These are phyloP conservation scores for Fraxinus greggii DNA, from an alignment of 305 asterid genomes.

Conservation along the genomic window DNA sequence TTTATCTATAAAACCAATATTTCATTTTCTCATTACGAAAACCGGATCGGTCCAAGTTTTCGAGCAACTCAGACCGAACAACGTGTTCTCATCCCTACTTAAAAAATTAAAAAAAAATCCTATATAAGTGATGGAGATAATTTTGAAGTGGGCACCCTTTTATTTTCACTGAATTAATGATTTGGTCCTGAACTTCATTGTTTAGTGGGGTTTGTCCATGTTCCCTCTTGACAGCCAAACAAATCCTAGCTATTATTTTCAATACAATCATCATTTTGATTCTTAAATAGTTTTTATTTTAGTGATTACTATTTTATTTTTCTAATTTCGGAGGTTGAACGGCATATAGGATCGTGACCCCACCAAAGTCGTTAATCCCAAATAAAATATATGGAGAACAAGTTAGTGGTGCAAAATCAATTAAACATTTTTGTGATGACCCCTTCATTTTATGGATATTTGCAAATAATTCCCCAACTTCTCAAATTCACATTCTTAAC, in stretches of 20 bases:
- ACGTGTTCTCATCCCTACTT: neutral
- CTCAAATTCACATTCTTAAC: neutral
- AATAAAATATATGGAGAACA: neutral
- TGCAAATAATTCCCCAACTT: neutral
- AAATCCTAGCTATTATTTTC: neutral
- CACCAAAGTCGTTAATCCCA: neutral
- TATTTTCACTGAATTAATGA: constrained; percentile 14
- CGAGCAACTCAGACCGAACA: neutral
- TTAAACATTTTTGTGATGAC: neutral
- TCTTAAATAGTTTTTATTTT: neutral
- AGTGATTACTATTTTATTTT: neutral
- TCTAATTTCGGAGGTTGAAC: neutral
- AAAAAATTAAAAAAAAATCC: neutral
- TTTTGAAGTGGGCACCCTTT: neutral
- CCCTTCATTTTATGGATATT: neutral
- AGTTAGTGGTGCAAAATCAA: neutral
- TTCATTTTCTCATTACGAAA: too few species aligned
- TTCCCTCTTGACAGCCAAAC: constrained; percentile 14
- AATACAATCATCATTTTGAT: neutral
- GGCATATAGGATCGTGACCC: neutral
- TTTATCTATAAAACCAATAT: neutral
- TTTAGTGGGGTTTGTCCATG: constrained; percentile 13
- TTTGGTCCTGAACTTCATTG: constrained; percentile 21
- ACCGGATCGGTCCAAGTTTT: neutral
- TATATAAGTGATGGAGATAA: neutral